Conservation (phyloP, 345 rosid genomes). For the Salix dunnii region DNA sequence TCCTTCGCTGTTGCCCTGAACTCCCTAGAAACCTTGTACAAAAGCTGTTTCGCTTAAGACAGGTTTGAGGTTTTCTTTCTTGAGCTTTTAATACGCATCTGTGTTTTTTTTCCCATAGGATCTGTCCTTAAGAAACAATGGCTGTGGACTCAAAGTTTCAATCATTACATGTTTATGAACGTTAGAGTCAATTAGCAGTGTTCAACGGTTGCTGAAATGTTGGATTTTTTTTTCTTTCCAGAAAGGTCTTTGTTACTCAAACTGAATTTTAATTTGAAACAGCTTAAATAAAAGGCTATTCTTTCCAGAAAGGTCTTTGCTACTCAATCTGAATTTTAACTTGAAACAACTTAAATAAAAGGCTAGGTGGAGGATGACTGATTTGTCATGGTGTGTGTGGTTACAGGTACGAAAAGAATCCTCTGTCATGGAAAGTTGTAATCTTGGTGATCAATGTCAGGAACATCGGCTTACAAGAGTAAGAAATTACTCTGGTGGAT, state of each 20-base stretch:
- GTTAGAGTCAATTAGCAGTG: too few relatives aligned
- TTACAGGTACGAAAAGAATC: constrained; percentile 67
- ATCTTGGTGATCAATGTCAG: constrained; percentile 30
- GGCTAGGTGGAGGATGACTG: not conserved
- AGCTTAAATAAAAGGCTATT: not conserved
- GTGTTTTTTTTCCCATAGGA: too few relatives aligned
- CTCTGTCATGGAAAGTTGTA: constrained; percentile 15
- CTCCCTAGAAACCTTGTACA: constrained; percentile 79
- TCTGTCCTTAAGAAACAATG: not conserved
- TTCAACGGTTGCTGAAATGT: not conserved
- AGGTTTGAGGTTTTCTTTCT: constrained; percentile 37
- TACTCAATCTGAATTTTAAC: not conserved
- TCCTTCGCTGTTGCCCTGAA: constrained; percentile 74
- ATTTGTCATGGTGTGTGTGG: not conserved
- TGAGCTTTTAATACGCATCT: too few relatives aligned
- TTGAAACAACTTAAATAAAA: not conserved
- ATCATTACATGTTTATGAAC: not conserved
- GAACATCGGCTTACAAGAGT: constrained; percentile 59
- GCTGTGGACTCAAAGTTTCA: not conserved
- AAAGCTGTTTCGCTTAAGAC: constrained; percentile 84
- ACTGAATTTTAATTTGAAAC: not conserved
- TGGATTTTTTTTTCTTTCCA: not conserved
- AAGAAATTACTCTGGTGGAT: constrained; percentile 1
- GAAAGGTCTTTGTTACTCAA: too few relatives aligned
- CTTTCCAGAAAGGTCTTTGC: too few relatives aligned